Evolutionary conservation across 2,329 filamentous ascomycete species (phyloP), one percentile per base, ranked within the genome.

Genomic region (Paraconiothyrium sp.): DNA sequence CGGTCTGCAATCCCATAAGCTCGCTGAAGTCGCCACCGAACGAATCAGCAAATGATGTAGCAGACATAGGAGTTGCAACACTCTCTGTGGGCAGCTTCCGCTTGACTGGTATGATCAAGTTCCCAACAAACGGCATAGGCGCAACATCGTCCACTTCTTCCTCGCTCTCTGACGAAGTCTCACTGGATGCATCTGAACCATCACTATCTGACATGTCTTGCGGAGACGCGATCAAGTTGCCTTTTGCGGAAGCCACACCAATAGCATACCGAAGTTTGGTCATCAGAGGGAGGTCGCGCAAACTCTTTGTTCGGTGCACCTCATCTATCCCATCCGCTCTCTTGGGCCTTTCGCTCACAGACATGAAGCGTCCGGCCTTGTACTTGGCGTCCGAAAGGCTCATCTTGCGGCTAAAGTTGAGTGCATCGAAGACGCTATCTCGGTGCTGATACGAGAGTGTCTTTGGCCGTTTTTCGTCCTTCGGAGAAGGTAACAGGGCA

Each of bases 341-440:
- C 47, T 20, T 60, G 43, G 14, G 57, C 13, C 35, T 69, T 51
- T 61, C 56, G 32, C 64, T 48, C 3, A 62, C n/a, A 20, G 72
- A 69, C 44, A 68, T 71, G 48, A 79, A 86, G 51, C 81, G 82
- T 9, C 84, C 84, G 35, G 79, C 74, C 49, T 80, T 78, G 73
- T 88, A 89, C 67, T 87, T 88, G 24, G 83, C 77, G 68, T 86
- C 83, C 58, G 83, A 82, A 27, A 79, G 67, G 43, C 78, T 76
- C 58, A 86, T 70, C 54, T 80, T 82, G 39, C 78, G 77, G 64
- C 81, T 82, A 70, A 89, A 89, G 9, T 74, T 67, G 8, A 88
- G 76, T 0, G 85, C 83, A 43, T 81, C 77, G 65, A 87, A 88
- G 50, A 80, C 79, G 61, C 83, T 84, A 48, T 81, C 78, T 34